phyloP scores from a whole-genome alignment of 495 filamentous ascomycete genomes.

The Margaritispora aquatica region DNA sequence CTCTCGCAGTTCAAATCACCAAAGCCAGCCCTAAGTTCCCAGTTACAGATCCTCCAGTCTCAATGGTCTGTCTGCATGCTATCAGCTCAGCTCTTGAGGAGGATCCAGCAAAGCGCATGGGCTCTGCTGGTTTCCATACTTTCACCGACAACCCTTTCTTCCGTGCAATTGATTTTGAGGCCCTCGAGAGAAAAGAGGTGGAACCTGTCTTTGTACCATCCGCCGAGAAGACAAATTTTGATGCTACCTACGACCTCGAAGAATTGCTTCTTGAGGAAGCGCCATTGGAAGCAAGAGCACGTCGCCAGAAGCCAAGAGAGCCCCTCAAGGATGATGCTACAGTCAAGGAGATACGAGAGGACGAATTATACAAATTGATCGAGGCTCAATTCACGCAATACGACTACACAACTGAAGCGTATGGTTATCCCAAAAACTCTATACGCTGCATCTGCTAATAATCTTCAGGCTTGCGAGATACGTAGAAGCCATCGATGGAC shows the following conservation, averaged over 20 bases:
- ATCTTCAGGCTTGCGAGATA: constrained; percentile 25
- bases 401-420: constrained; percentile 79
- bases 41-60: constrained; percentile 82
- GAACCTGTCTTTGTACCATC: constrained; percentile 89
- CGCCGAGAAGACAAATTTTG: constrained; percentile 97
- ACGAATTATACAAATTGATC: constrained; percentile 90
- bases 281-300: constrained; percentile 84
- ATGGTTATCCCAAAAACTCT: constrained; percentile 42
- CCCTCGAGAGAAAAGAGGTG: constrained; percentile 81
- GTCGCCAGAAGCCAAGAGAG: constrained; percentile 88
- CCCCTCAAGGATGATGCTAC: constrained; percentile 90
- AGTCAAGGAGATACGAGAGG: constrained; percentile 88
- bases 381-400: constrained; percentile 94
- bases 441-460: constrained; percentile 1
- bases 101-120: constrained; percentile 74
- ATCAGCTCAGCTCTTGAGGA: constrained; percentile 75
- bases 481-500: constrained; percentile 23
- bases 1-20: constrained; percentile 72
- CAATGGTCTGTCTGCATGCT: constrained; percentile 77
- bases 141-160: constrained; percentile 91
- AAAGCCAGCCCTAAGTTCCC: constrained; percentile 81
- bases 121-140: constrained; percentile 66
- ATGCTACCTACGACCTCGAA: constrained; percentile 96
- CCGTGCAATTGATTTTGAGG: constrained; percentile 74
- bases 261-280: constrained; percentile 93